Evolutionary conservation across 345 rosid genomes (phyloP), one percentile per base, ranked within the genome.

Genomic region (Lenwebbia sp.): DNA sequence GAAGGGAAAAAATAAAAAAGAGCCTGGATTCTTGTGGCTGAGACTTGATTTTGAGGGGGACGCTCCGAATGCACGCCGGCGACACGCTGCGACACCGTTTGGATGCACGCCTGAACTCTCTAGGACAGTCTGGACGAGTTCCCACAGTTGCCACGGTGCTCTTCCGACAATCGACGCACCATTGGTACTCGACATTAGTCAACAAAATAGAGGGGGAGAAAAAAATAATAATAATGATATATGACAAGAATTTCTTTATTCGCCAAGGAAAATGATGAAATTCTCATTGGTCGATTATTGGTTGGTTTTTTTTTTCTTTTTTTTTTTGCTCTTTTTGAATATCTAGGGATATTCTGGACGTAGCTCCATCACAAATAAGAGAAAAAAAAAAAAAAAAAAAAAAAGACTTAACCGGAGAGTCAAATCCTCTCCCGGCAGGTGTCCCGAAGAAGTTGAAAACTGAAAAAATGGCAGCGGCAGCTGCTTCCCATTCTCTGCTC

Each of bases 401-500:
- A 52, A 6, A 52, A 21, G 19, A 49, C 13, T 49, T 10, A 49
- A 49, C 51, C 12, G 51, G 25, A 54, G 56, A 21, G 10, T 65
- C 23, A 65, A 65, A 70, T 70, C 78, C 78, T 70, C 25, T 9
- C 44, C 47, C 25, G 47, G 7, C 78, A 12, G 78, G 25, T 70
- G 78, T 40, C 21, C 78, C 78, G 78, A 37, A 40, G 78, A 70
- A 70, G 47, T 70, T 70, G 78, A 9, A 33, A 65, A 33, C 25
- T 10, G 13, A 25, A 23, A 44, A 30, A 30, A 87, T 84, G 88
- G 88, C 88, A 8, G 84, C 86, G n/a, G 88, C 85, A 93, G 93
- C 97, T 57, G 87, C 96, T 87, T 60, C 58, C 40, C 89, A 89
- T 88, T 91, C 92, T 17, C 56, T 83, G 65, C 92, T 92, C 89